A percentile compares a stretch with the other conserved stretches of the same genome.
Conservation (phyloP, 2,329 filamentous ascomycete species). For the Colletotrichum chrysophilum region DNA sequence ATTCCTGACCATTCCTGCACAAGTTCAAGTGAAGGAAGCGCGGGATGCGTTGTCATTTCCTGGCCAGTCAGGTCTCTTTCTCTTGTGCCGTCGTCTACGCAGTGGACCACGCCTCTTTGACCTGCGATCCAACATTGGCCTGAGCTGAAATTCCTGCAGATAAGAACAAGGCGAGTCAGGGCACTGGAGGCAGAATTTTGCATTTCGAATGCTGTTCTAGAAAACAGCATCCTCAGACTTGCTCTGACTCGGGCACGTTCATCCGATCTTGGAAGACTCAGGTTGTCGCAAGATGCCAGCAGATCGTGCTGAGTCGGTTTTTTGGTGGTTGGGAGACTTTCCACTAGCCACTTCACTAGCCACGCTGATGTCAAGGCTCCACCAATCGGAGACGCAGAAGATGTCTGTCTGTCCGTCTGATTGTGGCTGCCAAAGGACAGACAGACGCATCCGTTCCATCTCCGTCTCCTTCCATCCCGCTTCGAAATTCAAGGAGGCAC, state of each 20-base stretch:
- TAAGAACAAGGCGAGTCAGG: background rate
- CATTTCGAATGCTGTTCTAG: background rate
- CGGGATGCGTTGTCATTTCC: background rate
- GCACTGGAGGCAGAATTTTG: background rate
- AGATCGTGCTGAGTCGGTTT: constrained; percentile 4
- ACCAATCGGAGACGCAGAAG: background rate
- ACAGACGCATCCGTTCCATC: background rate
- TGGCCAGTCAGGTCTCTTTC: background rate
- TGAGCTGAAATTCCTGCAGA: background rate
- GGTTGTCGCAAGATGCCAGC: background rate
- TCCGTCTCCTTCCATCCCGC: background rate
- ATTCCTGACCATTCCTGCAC: background rate
- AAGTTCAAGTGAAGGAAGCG: background rate
- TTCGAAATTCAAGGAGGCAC: constrained; percentile 6
- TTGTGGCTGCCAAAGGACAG: constrained; percentile 16
- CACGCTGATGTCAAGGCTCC: background rate
- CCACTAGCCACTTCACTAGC: background rate
- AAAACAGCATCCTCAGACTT: background rate
- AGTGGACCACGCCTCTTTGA: background rate
- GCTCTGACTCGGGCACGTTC: constrained; percentile 8
- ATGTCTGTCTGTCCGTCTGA: background rate
- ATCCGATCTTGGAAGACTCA: background rate
- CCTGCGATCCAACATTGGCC: background rate
- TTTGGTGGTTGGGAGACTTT: background rate
- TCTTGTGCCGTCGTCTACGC: background rate